Evolutionary conservation across 2,329 filamentous ascomycete genomes (phyloP).

Genomic region (Apiospora koreana): DNA sequence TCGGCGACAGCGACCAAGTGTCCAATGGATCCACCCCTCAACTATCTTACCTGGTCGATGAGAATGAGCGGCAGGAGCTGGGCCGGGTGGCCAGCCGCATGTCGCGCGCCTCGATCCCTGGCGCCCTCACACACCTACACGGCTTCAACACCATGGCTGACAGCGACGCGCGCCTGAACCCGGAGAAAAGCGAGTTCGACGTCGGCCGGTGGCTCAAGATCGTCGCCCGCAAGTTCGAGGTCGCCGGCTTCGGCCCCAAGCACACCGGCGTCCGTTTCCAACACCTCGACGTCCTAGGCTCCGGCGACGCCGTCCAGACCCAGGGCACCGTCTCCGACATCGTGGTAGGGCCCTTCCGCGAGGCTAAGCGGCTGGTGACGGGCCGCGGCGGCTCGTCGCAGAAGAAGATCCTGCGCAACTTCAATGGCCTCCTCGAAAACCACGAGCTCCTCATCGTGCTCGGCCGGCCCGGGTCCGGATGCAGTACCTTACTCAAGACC

Average conservation of each 20-base stretch:
- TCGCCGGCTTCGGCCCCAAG: background rate
- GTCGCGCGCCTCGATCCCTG: background rate
- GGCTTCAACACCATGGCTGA: slow-evolving; percentile 1
- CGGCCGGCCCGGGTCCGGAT: slow-evolving; percentile 48
- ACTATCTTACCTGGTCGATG: background rate
- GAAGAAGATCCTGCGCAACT: slow-evolving; percentile 63
- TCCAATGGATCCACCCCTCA: background rate
- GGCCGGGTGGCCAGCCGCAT: background rate
- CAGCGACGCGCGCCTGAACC: slow-evolving; percentile 4
- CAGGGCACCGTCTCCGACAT: slow-evolving; percentile 6
- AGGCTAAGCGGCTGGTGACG: slow-evolving; percentile 42
- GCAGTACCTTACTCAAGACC: slow-evolving; percentile 54
- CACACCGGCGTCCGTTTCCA: background rate
- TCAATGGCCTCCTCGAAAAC: slow-evolving; percentile 63
- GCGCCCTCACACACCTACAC: background rate
- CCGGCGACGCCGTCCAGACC: slow-evolving; percentile 8
- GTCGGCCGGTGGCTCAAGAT: slow-evolving; percentile 5
- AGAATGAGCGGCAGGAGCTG: background rate
- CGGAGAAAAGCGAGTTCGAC: background rate
- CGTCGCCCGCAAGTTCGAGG: background rate
- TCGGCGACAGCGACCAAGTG: background rate
- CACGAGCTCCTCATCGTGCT: slow-evolving; percentile 56
- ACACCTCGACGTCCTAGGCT: background rate
- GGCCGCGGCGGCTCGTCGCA: slow-evolving; percentile 35
- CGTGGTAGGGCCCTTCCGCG: background rate